These are phyloP conservation scores for Pneumocystis jirovecii DNA, from an alignment of 1,139 yeast species.

Conservation along the genomic window DNA sequence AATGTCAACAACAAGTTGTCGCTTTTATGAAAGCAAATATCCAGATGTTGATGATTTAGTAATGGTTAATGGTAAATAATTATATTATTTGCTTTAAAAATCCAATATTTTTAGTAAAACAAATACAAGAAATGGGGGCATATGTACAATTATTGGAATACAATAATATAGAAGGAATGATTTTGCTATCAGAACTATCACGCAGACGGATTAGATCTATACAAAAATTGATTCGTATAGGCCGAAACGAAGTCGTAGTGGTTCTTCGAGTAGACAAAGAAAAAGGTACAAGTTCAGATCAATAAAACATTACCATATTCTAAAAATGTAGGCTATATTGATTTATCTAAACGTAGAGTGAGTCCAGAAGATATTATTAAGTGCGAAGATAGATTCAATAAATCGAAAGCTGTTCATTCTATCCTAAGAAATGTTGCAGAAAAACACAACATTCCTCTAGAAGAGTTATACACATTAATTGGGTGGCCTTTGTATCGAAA, in stretches of 20 bases:
- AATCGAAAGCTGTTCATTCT: conserved; percentile 93
- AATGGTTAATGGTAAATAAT: conserved; percentile 60
- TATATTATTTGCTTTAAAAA: not conserved
- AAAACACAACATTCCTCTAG: conserved; percentile 77
- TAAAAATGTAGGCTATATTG: conserved; percentile 44
- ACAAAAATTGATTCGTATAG: conserved; percentile 93
- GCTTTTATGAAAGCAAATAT: conserved; percentile 94
- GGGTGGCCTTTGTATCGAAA: conserved; percentile 97
- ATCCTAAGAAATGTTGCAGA: conserved; percentile 97
- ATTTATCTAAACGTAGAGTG: conserved; percentile 92
- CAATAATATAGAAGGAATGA: conserved; percentile 98
- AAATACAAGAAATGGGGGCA: conserved; percentile 24
- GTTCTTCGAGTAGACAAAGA: conserved; percentile 98
- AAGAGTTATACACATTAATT: conserved; percentile 66
- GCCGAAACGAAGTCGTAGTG: conserved; percentile 95
- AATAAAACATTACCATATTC: not conserved
- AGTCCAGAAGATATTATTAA: conserved; percentile 94
- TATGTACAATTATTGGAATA: conserved; percentile 80
- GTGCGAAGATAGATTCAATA: conserved; percentile 95
- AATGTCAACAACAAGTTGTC: conserved; percentile 35
- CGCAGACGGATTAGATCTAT: conserved; percentile 98
- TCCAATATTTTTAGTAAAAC: conserved; percentile 7
- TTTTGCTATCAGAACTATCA: conserved; percentile 81
- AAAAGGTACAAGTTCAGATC: conserved; percentile 40
- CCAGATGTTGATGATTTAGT: conserved; percentile 99